Evolutionary conservation across 73 alveolate species (phyloP), one percentile per base, ranked within the genome.

Genomic region (Stentor coeruleus): DNA sequence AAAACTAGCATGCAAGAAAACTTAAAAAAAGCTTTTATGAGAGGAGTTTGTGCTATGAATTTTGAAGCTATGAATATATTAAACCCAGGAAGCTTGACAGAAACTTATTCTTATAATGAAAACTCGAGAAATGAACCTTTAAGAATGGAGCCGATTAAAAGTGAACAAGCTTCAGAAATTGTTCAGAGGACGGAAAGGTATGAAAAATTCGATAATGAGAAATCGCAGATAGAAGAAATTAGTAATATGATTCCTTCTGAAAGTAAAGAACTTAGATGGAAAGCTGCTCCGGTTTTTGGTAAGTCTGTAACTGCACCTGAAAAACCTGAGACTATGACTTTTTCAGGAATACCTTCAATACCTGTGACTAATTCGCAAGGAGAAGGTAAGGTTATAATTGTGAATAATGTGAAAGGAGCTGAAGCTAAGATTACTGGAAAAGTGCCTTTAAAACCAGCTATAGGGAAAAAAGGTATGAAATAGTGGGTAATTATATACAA

Each of bases 31-130:
- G 99, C 98, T 1, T 94, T 97, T 88, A 96, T 97, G 99, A 97
- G 98, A 76, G 99, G 99, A 74, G 99, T 97, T 41, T 96, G 98
- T 91, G 98, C 99, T 1, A 76, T 97, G 90, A 97, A 97, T 85
- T 94, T 97, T 89, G 99, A 97, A 81, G 99, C 99, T 3, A 97
- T 97, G 99, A 89, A 94, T 89, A 97, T 97, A 38, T 86, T 97
- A 3, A 82, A 92, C 77, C 93, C 93, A 0, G n/a, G n/a, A n/a
- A n/a, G n/a, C n/a, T n/a, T n/a, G n/a, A n/a, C n/a, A n/a, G 83
- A 75, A 20, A 40, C n/a, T 38, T 20, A 26, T 14, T 33, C 38
- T 38, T 39, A 37, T 31, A 35, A 39, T 39, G n/a, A 6, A n/a
- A 35, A 75, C 6, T 33, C 14, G 6, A n/a, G n/a, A n/a, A 28